Conservation (phyloP, 768 basidiomycete species). For the Phaeotremella fagi region DNA sequence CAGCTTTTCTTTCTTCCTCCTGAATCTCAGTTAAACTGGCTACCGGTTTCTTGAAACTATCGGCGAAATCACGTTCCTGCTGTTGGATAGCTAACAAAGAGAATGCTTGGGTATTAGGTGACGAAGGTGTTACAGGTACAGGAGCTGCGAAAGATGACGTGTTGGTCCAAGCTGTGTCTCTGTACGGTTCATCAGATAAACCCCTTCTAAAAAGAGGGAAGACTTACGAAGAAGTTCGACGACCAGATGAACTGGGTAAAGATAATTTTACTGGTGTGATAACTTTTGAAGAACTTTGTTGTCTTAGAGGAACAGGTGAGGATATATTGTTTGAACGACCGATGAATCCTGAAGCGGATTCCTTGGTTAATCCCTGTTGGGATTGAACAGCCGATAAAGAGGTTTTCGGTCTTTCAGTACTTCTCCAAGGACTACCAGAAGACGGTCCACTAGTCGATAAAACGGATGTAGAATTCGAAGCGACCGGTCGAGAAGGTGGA, state of each 20-base stretch:
- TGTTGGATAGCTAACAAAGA: slow-evolving; percentile 84
- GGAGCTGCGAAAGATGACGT: slow-evolving; percentile 27
- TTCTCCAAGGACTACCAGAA: slow-evolving; percentile 19
- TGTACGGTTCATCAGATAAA: slow-evolving; percentile 1
- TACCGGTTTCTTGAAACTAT: slow-evolving; percentile 55
- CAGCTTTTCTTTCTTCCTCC: slow-evolving; percentile 59
- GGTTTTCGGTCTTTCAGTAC: slow-evolving; percentile 14
- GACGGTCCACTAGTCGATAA: slow-evolving; percentile 5
- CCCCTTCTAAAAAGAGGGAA: slow-evolving; percentile 2
- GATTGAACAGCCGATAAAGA: slow-evolving; percentile 33
- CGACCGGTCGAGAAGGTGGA: slow-evolving; percentile 20
- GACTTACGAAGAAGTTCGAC: slow-evolving; percentile 15
- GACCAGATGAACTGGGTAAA: not conserved
- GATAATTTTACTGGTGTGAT: slow-evolving; percentile 23
- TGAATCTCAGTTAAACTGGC: slow-evolving; percentile 76
- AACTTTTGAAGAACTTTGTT: slow-evolving; percentile 14
- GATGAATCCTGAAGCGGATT: not conserved
- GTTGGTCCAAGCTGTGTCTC: slow-evolving; percentile 59
- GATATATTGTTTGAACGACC: slow-evolving; percentile 12
- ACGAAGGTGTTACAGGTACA: slow-evolving; percentile 43
- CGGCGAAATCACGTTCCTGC: slow-evolving; percentile 58
- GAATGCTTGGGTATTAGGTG: slow-evolving; percentile 44
- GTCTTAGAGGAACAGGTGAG: slow-evolving; percentile 23
- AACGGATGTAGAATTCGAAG: slow-evolving; percentile 1
- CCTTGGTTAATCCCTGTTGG: slow-evolving; percentile 16